Evolutionary conservation across 495 filamentous ascomycete species (phyloP).

Genomic region (Penicillium soppii): DNA sequence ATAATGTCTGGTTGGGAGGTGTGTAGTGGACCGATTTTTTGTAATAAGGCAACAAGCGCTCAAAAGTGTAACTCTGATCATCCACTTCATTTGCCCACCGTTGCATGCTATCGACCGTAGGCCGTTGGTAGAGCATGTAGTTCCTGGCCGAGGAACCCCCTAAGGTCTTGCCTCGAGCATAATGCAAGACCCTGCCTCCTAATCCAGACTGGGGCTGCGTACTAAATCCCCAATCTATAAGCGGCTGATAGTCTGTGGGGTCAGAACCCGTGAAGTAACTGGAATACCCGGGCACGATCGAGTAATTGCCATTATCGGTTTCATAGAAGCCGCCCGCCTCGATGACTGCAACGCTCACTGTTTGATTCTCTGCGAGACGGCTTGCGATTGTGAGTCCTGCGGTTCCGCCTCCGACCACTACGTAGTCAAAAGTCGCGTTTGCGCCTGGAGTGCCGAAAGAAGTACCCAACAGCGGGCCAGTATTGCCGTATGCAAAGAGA

Average conservation of each 20-base stretch:
- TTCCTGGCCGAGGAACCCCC: conserved; percentile 39
- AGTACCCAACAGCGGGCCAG: conserved; percentile 42
- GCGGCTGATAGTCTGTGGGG: conserved; percentile 40
- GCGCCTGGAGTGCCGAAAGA: conserved; percentile 31
- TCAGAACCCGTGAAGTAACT: conserved; percentile 32
- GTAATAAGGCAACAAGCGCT: conserved; percentile 52
- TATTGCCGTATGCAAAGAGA: conserved; percentile 4
- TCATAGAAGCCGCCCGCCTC: conserved; percentile 57
- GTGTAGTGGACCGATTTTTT: conserved; percentile 50
- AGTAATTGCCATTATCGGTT: conserved; percentile 45
- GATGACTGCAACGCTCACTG: conserved; percentile 41
- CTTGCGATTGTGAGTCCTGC: conserved; percentile 47
- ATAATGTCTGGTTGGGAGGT: conserved; percentile 35
- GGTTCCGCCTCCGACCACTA: conserved; percentile 51
- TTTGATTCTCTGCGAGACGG: conserved; percentile 34
- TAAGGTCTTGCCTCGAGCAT: conserved; percentile 26
- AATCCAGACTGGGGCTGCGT: conserved; percentile 37
- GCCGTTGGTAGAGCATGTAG: conserved; percentile 44
- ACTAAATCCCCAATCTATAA: conserved; percentile 48
- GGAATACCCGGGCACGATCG: conserved; percentile 37
- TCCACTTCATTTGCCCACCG: conserved; percentile 55
- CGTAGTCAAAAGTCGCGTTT: conserved; percentile 17
- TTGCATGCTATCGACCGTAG: conserved; percentile 37
- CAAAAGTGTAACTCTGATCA: conserved; percentile 51
- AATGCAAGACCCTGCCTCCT: conserved; percentile 24